These are phyloP conservation scores for Metschnikowia corniflorae DNA, from an alignment of 805 yeast genomes.

Conservation along the genomic window DNA sequence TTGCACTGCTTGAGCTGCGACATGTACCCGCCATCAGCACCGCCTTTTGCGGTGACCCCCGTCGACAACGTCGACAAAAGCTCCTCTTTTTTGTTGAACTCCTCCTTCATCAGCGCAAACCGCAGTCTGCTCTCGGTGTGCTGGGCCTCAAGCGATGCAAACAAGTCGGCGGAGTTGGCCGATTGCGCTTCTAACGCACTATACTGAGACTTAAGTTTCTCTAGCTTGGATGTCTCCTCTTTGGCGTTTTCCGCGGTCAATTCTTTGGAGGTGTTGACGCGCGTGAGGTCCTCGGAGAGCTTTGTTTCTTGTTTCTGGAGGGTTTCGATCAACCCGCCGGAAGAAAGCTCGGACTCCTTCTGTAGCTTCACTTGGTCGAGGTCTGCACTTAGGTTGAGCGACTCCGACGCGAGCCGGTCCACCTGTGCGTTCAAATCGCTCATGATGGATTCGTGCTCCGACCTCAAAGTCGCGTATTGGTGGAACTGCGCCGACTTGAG, in stretches of 20 bases:
- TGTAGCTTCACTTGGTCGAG: constrained; percentile 48
- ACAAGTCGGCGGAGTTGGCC: constrained; percentile 33
- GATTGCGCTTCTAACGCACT: constrained; percentile 34
- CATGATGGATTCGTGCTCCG: constrained; percentile 39
- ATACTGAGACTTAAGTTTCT: constrained; percentile 25
- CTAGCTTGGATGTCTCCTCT: constrained; percentile 33
- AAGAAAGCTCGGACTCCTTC: constrained; percentile 55
- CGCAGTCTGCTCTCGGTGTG: constrained; percentile 41
- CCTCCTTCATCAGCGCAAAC: constrained; percentile 45
- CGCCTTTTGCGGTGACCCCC: constrained; percentile 83
- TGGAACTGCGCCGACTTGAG: constrained; percentile 38
- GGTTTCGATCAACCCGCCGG: constrained; percentile 57
- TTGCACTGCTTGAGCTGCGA: constrained; percentile 67
- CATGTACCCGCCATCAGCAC: constrained; percentile 69
- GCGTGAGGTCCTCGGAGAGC: constrained; percentile 59
- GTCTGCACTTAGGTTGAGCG: constrained; percentile 57
- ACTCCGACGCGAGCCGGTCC: constrained; percentile 50
- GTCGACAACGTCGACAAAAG: constrained; percentile 77
- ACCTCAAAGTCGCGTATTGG: constrained; percentile 42
- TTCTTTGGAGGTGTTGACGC: constrained; percentile 61
- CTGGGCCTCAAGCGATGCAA: constrained; percentile 41
- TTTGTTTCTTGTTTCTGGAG: constrained; percentile 57
- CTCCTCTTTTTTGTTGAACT: constrained; percentile 64
- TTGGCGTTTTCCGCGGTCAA: constrained; percentile 53
- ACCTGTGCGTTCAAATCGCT: constrained; percentile 41